A percentile compares a stretch with the other conserved stretches of the same genome.
Conservation (phyloP, 164 flowering plant species). For the Protea cynaroides region DNA sequence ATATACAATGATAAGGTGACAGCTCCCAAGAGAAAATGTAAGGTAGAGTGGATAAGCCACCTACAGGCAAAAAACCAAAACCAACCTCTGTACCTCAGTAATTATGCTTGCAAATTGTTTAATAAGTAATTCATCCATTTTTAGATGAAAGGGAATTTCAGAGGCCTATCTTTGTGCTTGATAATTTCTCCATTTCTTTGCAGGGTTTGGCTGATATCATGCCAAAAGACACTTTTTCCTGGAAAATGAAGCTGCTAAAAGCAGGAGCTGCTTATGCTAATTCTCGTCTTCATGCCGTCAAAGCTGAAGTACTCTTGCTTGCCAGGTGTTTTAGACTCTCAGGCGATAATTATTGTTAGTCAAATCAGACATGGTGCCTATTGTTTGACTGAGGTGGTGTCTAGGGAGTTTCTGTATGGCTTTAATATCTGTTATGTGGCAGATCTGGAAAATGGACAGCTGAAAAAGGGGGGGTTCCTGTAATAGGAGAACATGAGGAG, state of each 20-base stretch:
- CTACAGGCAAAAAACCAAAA: too few relatives aligned
- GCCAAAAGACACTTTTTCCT: constrained; percentile 74
- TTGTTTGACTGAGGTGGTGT: too few relatives aligned
- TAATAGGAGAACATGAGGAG: too few relatives aligned
- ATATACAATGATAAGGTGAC: too few relatives aligned
- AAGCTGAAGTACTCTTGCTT: constrained; percentile 90
- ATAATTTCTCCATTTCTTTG: constrained; percentile 3
- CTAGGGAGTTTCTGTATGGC: too few relatives aligned
- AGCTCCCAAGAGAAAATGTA: too few relatives aligned
- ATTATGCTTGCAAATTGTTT: neutral
- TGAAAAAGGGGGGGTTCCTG: too few relatives aligned
- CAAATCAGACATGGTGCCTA: too few relatives aligned
- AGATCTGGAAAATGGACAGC: too few relatives aligned
- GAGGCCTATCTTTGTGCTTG: neutral
- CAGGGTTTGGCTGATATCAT: constrained; percentile 74
- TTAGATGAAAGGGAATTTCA: neutral
- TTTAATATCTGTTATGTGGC: too few relatives aligned
- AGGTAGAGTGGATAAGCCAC: too few relatives aligned
- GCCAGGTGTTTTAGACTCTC: constrained; percentile 56
- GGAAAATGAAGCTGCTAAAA: constrained; percentile 85
- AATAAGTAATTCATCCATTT: neutral
- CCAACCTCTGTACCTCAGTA: too few relatives aligned
- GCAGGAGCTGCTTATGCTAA: constrained; percentile 85
- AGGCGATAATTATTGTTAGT: neutral
- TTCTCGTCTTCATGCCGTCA: constrained; percentile 96